Evolutionary conservation across 108 stramenopile genomes (phyloP).

Genomic region (Skeletonema marinoi): DNA sequence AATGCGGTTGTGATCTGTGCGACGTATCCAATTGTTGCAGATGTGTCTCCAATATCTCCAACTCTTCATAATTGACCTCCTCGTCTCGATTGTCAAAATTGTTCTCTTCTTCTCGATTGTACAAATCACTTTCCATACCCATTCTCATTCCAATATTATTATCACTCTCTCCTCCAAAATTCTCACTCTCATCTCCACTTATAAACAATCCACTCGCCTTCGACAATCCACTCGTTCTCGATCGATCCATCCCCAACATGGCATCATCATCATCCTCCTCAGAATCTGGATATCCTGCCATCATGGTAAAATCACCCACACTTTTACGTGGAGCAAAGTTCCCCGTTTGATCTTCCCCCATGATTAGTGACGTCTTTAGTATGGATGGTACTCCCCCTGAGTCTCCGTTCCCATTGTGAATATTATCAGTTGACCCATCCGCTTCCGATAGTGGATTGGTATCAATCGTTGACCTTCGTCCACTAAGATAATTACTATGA

Average conservation of each 20-base stretch:
- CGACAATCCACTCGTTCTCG: too few species aligned
- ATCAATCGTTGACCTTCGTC: not conserved
- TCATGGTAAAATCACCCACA: conserved; percentile 14
- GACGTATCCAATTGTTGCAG: not conserved
- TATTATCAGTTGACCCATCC: conserved; percentile 4
- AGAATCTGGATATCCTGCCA: not conserved
- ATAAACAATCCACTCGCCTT: not conserved
- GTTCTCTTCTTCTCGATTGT: too few species aligned
- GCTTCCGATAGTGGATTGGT: conserved; percentile 1
- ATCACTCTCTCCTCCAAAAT: too few species aligned
- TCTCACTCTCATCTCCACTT: not conserved
- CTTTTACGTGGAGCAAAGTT: conserved; percentile 34
- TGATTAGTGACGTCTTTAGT: not conserved
- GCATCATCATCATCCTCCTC: not conserved
- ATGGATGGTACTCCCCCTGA: not conserved
- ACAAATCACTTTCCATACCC: too few species aligned
- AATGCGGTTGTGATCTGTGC: not conserved
- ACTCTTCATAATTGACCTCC: not conserved
- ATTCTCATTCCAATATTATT: too few species aligned
- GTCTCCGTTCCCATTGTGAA: not conserved
- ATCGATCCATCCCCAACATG: not conserved
- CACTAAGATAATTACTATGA: not conserved
- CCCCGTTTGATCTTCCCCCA: conserved; percentile 13
- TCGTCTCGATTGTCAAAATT: too few species aligned
- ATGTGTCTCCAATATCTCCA: not conserved